Percentiles rank a stretch among this genome's conserved stretches.
These are phyloP conservation scores for Herpotrichia juniperi DNA, from an alignment of 2,329 filamentous ascomycete species.

Conservation along the genomic window DNA sequence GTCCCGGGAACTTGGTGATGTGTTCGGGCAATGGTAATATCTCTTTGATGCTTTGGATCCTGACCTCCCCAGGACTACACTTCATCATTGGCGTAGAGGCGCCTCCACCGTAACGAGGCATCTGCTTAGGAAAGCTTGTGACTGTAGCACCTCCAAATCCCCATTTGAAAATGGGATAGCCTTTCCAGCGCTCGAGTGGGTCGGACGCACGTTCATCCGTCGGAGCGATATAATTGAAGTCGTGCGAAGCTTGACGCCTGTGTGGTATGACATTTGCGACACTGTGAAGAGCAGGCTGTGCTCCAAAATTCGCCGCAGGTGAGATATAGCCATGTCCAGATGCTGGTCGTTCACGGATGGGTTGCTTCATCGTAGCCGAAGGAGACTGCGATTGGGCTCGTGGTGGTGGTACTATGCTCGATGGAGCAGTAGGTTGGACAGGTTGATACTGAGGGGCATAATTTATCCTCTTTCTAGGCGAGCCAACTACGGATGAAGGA, in stretches of 20 bases:
- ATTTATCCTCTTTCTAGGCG: conserved; percentile 46
- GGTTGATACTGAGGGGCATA: conserved; percentile 59
- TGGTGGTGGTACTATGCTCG: conserved; percentile 40
- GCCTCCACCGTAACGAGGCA: conserved; percentile 82
- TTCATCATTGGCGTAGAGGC: conserved; percentile 77
- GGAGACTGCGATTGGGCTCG: conserved; percentile 66
- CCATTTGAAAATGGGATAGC: conserved; percentile 85
- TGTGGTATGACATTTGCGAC: conserved; percentile 37
- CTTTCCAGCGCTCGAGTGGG: conserved; percentile 87
- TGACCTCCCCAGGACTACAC: conserved; percentile 81
- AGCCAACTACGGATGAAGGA: conserved; percentile 43
- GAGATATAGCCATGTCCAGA: conserved; percentile 58
- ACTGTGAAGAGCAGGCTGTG: conserved; percentile 22
- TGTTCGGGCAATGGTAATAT: conserved; percentile 73
- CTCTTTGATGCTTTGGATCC: conserved; percentile 76
- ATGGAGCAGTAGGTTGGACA: conserved; percentile 9
- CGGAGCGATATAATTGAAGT: conserved; percentile 62
- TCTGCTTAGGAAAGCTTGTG: conserved; percentile 85
- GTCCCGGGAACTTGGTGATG: conserved; percentile 84
- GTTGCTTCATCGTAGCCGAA: conserved; percentile 57
- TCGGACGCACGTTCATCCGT: conserved; percentile 67
- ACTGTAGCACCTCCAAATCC: conserved; percentile 83
- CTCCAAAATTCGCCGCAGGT: conserved; percentile 39
- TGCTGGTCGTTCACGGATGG: conserved; percentile 59
- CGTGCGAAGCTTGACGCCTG: conserved; percentile 51